phyloP scores from a whole-genome alignment of 1,139 yeast genomes.

The Saccharomyces uvarum region DNA sequence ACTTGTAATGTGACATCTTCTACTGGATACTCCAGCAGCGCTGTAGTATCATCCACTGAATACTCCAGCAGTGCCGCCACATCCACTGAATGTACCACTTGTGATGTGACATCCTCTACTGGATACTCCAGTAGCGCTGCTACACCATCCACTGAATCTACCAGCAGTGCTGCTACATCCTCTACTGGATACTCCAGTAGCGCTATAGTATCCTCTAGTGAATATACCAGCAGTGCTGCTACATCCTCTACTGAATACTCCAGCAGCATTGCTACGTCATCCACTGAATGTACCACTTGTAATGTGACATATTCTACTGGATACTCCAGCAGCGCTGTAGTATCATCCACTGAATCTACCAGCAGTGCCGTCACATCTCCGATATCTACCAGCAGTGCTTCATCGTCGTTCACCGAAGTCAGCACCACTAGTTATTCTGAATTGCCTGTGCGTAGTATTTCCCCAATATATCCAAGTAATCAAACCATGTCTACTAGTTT shows the following conservation, averaged over 20 bases:
- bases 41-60: no score
- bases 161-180: neutral
- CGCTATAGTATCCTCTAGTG: no score
- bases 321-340: no score
- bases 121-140: neutral
- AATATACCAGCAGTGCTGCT: no score
- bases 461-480: neutral
- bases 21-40: no score
- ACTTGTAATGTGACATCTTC: no score
- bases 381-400: no score
- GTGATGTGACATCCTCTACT: no score
- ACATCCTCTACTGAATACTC: neutral
- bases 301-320: no score
- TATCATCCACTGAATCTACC: neutral
- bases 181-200: neutral
- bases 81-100: no score
- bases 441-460: neutral
- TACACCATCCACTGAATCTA: no score
- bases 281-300: neutral
- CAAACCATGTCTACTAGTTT: neutral
- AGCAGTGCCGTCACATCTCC: neutral
- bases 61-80: no score
- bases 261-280: neutral
- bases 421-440: neutral
- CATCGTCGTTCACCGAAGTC: neutral